Base-by-base conservation (phyloP, 192 early-diverging fungal genomes). In the Chytriomyces hyalinus region DNA sequence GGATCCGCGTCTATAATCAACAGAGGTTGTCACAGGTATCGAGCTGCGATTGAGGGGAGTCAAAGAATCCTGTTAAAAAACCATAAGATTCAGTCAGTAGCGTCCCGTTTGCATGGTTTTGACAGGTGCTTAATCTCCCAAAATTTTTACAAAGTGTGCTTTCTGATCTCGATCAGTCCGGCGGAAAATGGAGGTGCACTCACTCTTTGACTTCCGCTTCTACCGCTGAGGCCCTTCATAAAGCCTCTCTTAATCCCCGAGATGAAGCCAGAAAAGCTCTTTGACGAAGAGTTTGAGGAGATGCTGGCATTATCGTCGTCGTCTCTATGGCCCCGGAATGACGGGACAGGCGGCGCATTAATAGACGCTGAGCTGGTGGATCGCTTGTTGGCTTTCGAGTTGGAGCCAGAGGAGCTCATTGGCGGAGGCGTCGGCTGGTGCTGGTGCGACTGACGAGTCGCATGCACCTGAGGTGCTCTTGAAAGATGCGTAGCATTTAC, bases 241-340 rank as follows among this genome's bases (percentile, higher is more conserved):
- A 75, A 24, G 24, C 64, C 61, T n/a, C 62, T 48, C 61, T 75
- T 75, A n/a, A 75, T 20, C 15, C 73, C 73, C 28, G n/a, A 65
- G 6, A 75, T 75, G 28, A 75, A 75, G 4, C 73, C 73, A 22
- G 63, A 65, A 50, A 75, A 75, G 64, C 45, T 49, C 46, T 75
- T 75, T 11, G 63, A 26, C 15, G 20, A 36, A 61, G 73, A 65
- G 9, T 48, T 75, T 45, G 63, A 66, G 7, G 62, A 10, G 5
- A 75, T 65, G 48, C 45, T 49, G 11, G 73, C 9, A 36, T 44
- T 66, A 36, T 75, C 73, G 36, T 75, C 73, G 44, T 75, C 73
- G 10, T 75, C 36, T 6, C 47, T 7, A 22, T 11, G 11, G 20
- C 53, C 15, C 53, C 15, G 15, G 53, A 20, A 57, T 2, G 53